A percentile compares a stretch with the other conserved stretches of the same genome.
Conservation (phyloP, 2,329 filamentous ascomycete genomes). For the Hypoxylon sp. region DNA sequence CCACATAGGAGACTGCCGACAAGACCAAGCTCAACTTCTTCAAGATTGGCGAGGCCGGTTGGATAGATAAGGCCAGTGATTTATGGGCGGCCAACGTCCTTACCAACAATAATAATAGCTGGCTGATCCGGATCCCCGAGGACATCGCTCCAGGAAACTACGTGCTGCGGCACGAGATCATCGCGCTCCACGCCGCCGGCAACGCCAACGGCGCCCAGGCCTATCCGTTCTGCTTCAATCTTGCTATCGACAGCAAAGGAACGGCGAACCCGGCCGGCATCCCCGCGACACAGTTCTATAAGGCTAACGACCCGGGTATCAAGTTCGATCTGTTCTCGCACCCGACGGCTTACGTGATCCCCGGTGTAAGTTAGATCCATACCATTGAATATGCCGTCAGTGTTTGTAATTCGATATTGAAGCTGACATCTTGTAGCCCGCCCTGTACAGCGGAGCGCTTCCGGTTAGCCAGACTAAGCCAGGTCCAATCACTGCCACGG, state of each 20-base stretch:
- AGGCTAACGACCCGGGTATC: constrained; percentile 64
- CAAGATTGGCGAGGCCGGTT: constrained; percentile 41
- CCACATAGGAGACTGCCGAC: constrained; percentile 34
- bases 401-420: neutral
- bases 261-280: constrained; percentile 61
- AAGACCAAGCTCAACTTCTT: constrained; percentile 43
- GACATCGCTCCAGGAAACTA: constrained; percentile 64
- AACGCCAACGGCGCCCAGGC: constrained; percentile 60
- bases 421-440: constrained; percentile 40
- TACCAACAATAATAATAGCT: constrained; percentile 64
- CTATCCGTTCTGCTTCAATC: constrained; percentile 67
- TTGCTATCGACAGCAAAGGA: constrained; percentile 65
- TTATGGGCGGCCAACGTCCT: constrained; percentile 42
- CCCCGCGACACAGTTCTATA: constrained; percentile 66
- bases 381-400: neutral
- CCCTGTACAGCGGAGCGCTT: constrained; percentile 48
- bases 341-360: constrained; percentile 45
- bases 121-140: constrained; percentile 63
- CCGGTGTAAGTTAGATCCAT: constrained; percentile 38
- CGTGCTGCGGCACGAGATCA: constrained; percentile 67
- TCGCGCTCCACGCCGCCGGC: constrained; percentile 63
- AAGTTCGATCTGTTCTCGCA: constrained; percentile 65
- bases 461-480: constrained; percentile 44
- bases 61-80: constrained; percentile 38
- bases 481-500: constrained; percentile 46